These are phyloP conservation scores for Sparassis latifolia DNA, from an alignment of 1,284 basidiomycete species.

Conservation along the genomic window DNA sequence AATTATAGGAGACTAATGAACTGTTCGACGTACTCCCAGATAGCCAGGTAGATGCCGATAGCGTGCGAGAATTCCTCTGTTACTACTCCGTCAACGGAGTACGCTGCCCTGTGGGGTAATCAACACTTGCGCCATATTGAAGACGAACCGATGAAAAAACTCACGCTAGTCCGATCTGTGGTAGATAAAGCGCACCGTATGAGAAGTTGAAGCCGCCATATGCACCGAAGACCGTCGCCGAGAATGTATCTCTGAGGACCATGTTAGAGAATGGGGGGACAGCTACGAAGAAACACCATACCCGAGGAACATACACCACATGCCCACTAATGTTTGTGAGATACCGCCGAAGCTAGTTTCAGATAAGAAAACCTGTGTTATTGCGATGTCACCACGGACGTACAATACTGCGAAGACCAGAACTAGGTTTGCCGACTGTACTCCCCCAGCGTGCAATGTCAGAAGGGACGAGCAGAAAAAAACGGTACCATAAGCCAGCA, in stretches of 20 bases:
- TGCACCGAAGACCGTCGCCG: slow-evolving; percentile 8
- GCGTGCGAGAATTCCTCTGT: slow-evolving; percentile 7
- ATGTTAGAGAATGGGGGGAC: background rate
- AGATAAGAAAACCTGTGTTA: too few species aligned
- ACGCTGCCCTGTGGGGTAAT: slow-evolving; percentile 1
- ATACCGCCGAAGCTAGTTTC: slow-evolving; percentile 7
- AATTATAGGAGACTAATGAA: background rate
- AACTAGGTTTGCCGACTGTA: slow-evolving; percentile 7
- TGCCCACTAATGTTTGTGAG: slow-evolving; percentile 9
- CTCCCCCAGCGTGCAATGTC: slow-evolving; percentile 6
- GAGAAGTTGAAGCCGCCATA: slow-evolving; percentile 9
- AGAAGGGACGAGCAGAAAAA: slow-evolving; percentile 9
- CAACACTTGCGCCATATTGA: background rate
- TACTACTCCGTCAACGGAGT: slow-evolving; percentile 5
- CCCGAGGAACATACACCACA: slow-evolving; percentile 8
- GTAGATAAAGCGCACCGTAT: slow-evolving; percentile 9
- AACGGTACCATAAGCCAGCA: slow-evolving; percentile 10
- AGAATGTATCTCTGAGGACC: slow-evolving; percentile 4
- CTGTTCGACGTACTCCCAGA: slow-evolving; percentile 5
- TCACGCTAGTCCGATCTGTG: slow-evolving; percentile 7
- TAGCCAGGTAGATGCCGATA: slow-evolving; percentile 8
- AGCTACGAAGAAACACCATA: background rate
- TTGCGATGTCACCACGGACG: background rate
- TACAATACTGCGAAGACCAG: slow-evolving; percentile 8
- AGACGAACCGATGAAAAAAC: background rate